Percentiles rank a stretch among this genome's conserved stretches.
These are phyloP conservation scores for Colletotrichum navitas DNA, from an alignment of 2,329 filamentous ascomycete species.

Conservation along the genomic window DNA sequence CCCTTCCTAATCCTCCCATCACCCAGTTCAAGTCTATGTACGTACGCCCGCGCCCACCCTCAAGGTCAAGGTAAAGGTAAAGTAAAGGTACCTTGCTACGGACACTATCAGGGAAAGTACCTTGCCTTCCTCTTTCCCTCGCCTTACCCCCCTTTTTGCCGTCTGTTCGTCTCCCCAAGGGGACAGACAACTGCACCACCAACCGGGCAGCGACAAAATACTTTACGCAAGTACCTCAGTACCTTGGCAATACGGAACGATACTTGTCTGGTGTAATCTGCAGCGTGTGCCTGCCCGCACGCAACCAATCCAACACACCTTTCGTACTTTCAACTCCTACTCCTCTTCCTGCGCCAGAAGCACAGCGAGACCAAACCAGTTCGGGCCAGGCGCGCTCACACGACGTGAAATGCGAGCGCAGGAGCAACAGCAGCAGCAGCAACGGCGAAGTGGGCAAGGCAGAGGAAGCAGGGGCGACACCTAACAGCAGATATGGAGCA, in stretches of 20 bases:
- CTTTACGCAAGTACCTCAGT: slow-evolving; percentile 27
- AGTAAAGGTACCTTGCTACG: slow-evolving; percentile 28
- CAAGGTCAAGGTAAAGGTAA: slow-evolving; percentile 11
- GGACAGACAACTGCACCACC: slow-evolving; percentile 12
- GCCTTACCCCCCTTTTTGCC: slow-evolving; percentile 10
- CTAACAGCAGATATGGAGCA: background rate
- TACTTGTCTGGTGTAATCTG: slow-evolving; percentile 17
- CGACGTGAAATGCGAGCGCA: background rate
- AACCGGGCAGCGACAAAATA: slow-evolving; percentile 5
- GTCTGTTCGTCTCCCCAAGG: slow-evolving; percentile 16
- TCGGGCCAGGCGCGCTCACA: slow-evolving; percentile 17
- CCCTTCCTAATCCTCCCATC: slow-evolving; percentile 26
- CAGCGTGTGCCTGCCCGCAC: slow-evolving; percentile 22
- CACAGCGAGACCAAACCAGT: slow-evolving; percentile 17
- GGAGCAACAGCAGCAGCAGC: slow-evolving; percentile 4
- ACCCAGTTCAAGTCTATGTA: slow-evolving; percentile 11
- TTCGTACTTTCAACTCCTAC: background rate
- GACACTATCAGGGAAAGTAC: slow-evolving; percentile 29
- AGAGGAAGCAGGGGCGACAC: background rate
- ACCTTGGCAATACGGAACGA: slow-evolving; percentile 28
- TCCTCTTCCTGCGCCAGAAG: background rate
- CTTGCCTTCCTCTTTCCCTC: slow-evolving; percentile 25
- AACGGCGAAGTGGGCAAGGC: background rate
- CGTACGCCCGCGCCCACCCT: slow-evolving; percentile 22
- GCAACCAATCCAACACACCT: slow-evolving; percentile 25